Percentiles rank a stretch among this genome's conserved stretches.
These are phyloP conservation scores for Neonectria punicea DNA, from an alignment of 2,329 filamentous ascomycete genomes.

Conservation along the genomic window DNA sequence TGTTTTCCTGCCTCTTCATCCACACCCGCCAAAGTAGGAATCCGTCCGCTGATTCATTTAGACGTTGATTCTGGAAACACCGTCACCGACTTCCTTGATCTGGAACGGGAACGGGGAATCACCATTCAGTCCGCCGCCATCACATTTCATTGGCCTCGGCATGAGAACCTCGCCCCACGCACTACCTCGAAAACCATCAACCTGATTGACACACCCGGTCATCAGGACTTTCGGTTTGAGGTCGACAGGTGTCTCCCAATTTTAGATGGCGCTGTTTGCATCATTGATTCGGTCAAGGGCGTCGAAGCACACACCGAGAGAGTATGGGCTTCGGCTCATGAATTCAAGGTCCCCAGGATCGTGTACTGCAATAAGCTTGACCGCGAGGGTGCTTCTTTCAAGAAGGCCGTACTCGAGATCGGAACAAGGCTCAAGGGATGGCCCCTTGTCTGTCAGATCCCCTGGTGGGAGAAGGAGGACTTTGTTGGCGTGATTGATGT, in stretches of 20 bases:
- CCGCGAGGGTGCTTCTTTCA: constrained; percentile 82
- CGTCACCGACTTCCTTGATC: constrained; percentile 94
- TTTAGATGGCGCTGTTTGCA: constrained; percentile 90
- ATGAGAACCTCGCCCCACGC: constrained; percentile 53
- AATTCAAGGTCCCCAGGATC: constrained; percentile 84
- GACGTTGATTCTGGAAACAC: constrained; percentile 98
- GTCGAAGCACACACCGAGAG: constrained; percentile 98
- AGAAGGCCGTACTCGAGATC: constrained; percentile 85
- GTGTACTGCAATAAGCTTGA: constrained; percentile 84
- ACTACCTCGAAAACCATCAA: constrained; percentile 76
- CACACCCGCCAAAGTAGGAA: not conserved
- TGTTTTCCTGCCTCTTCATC: not conserved
- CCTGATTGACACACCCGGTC: constrained; percentile 94
- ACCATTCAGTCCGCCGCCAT: constrained; percentile 98
- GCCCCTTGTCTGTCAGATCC: constrained; percentile 93
- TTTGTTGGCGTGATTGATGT: constrained; percentile 89
- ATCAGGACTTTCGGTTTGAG: constrained; percentile 98
- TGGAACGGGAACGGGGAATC: constrained; percentile 91
- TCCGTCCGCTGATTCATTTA: constrained; percentile 40
- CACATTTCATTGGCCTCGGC: constrained; percentile 90
- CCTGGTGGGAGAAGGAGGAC: constrained; percentile 87
- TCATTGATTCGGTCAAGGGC: constrained; percentile 90
- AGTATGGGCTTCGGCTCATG: constrained; percentile 91
- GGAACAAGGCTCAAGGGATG: constrained; percentile 81
- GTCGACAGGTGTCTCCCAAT: constrained; percentile 90